Base-by-base conservation (phyloP, 208 protist genomes). In the Lotmaria passim region DNA sequence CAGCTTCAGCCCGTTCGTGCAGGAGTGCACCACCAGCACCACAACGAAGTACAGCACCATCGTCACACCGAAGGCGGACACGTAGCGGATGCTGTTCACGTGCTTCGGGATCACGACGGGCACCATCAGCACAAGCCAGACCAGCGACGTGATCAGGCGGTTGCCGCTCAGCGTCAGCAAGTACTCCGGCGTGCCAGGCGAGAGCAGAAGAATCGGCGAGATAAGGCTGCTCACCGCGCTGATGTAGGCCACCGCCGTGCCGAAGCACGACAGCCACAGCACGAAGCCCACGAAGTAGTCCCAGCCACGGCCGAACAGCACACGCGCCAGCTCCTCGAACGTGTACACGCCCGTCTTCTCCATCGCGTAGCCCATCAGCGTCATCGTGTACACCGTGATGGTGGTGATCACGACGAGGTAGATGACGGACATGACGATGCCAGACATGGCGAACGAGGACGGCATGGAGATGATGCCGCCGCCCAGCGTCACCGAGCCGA, bases 41-140 rank as follows among this genome's bases (percentile, higher is more conserved):
- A 89, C 21, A 17, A 88, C 83, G 58, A 96, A 93, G 57, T 84
- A 91, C 3, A 94, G 12, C 39, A 94, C 83, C 69, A 93, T 86
- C 15, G n/a, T 46, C 10, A 93, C 76, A 24, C 83, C 87, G 19
- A 93, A n/a, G 5, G 78, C 56, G 7, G 86, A 93, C 28, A 92
- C 73, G 71, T 93, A 96, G 39, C 91, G 86, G 15, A 96, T 77
- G 23, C 78, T 87, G 68, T 92, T 93, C 23, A 94, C 69, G n/a
- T 65, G 57, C 73, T 90, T 90, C n/a, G 82, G 82, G 7, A 94
- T 68, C 15, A 90, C 75, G 3, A 90, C 39, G 3, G 91, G 91
- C 31, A 93, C 46, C 81, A 96, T 90, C 0, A 90, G 24, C 24
- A 81, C 33, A 7, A 85, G 15, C 87, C 87, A 93, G 0, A 83